Evolutionary conservation across 2,329 filamentous ascomycete genomes (phyloP), one percentile per base, ranked within the genome.

Genomic region (Fusarium tricinctum): DNA sequence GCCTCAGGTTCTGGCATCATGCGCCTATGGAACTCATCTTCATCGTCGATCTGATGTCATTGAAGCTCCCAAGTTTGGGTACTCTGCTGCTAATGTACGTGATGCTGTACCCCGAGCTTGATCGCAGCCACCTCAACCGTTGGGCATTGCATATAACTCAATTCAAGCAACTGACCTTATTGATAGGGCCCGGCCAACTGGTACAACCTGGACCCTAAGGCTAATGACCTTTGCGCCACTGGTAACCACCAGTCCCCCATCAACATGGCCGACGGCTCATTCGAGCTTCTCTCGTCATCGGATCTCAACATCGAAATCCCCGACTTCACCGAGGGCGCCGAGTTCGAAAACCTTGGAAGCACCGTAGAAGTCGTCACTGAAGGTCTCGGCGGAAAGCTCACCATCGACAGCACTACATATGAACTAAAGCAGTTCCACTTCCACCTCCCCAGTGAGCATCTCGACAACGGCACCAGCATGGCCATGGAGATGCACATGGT

Each of bases 371-470:
- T 86, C 44, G 61, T 77, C 6, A 74, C 83, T 22, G 79, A 81
- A 26, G 83, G 32, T 3, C 47, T 66, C n/a, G 66, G 83, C 49
- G 85, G 85, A 30, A 83, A 79, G 13, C 80, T 86, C 5, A 77
- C 69, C 0, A 73, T 84, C 23, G 77, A 70, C 3, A 79, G 78
- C 30, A 74, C 75, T 17, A 72, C 78, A 17, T 87, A 83, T 74
- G 72, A 68, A 0, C 78, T 88, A 15, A 77, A 77, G 46, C 86
- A 89, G 68, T 88, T 88, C 78, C 87, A 89, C 75, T 86, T 89
- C 77, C 87, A 89, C 72, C 85, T 85, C 0, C 86, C 87, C 1
- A 85, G 84, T 43, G 87, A 89, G 79, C 87, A 89, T 70, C 81
- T 83, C 46, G 78, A 88, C 73, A 68, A 81, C 72, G 75, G 81